phyloP scores from a whole-genome alignment of 2,329 filamentous ascomycete genomes.

The Colletotrichum orchidophilum region DNA sequence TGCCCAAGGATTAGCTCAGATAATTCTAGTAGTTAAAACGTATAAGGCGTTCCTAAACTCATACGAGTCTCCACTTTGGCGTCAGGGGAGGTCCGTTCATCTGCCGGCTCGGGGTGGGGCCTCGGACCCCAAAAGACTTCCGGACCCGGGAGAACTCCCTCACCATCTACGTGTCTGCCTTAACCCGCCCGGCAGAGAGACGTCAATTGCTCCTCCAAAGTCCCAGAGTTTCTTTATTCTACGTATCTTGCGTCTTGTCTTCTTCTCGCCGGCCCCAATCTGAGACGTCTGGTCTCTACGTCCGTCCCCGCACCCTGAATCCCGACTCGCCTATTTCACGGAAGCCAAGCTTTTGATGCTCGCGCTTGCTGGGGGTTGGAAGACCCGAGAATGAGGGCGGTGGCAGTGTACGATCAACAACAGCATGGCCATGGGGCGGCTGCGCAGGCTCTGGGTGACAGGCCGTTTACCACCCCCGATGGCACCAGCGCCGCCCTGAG shows the following conservation, averaged over 20 bases:
- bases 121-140: not conserved
- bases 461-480: not conserved
- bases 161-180: no score
- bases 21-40: not conserved
- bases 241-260: not conserved
- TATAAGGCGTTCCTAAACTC: not conserved
- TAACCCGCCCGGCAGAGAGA: no score
- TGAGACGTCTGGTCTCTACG: not conserved
- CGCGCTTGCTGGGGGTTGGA: not conserved
- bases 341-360: not conserved
- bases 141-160: not conserved
- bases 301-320: not conserved
- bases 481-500: slow-evolving; percentile 6
- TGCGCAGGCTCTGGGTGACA: not conserved
- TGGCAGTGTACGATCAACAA: no score
- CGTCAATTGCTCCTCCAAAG: not conserved
- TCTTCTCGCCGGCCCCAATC: not conserved
- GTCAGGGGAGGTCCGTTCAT: not conserved
- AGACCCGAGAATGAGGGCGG: not conserved
- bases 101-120: not conserved
- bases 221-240: not conserved
- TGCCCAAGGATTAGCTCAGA: not conserved
- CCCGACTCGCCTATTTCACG: not conserved
- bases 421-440: not conserved
- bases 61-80: not conserved